Conservation (phyloP, 2,329 filamentous ascomycete species). For the Emergomyces orientalis region DNA sequence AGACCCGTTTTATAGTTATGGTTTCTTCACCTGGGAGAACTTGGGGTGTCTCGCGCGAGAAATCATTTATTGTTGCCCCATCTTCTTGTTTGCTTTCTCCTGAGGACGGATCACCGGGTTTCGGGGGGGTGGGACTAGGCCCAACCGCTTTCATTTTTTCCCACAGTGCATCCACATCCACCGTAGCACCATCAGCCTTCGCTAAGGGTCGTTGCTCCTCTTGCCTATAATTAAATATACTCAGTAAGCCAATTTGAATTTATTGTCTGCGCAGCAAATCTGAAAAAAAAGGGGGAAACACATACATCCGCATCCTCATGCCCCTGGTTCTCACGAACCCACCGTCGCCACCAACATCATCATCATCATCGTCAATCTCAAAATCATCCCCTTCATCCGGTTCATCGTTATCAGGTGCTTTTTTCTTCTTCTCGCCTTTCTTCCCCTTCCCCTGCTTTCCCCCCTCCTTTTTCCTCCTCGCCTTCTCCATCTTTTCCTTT, state of each 20-base stretch:
- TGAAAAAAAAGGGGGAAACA: conserved; percentile 3
- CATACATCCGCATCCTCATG: conserved; percentile 42
- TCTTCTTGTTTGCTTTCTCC: conserved; percentile 17
- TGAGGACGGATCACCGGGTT: conserved; percentile 2
- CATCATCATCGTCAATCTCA: conserved; percentile 23
- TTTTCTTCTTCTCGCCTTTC: conserved; percentile 22
- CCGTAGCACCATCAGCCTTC: conserved; percentile 40
- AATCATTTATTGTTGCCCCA: not conserved
- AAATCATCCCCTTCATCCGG: conserved; percentile 23
- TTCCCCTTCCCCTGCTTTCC: conserved; percentile 33
- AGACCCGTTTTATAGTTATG: conserved; percentile 48
- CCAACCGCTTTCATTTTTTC: conserved; percentile 40
- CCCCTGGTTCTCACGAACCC: conserved; percentile 47
- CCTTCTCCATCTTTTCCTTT: conserved; percentile 33
- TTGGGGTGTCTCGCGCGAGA: not conserved
- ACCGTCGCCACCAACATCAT: conserved; percentile 39
- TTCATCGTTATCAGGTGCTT: conserved; percentile 30
- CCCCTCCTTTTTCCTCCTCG: conserved; percentile 36
- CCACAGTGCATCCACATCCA: conserved; percentile 49
- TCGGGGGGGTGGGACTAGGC: conserved; percentile 10
- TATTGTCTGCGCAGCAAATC: not conserved
- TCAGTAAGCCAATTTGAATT: conserved; percentile 8
- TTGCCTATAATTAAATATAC: conserved; percentile 25
- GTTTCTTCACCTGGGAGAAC: conserved; percentile 31
- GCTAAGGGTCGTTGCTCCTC: conserved; percentile 40